Evolutionary conservation across 768 basidiomycete genomes (phyloP), one percentile per base, ranked within the genome.

Genomic region (Boletus vinaceobasis): DNA sequence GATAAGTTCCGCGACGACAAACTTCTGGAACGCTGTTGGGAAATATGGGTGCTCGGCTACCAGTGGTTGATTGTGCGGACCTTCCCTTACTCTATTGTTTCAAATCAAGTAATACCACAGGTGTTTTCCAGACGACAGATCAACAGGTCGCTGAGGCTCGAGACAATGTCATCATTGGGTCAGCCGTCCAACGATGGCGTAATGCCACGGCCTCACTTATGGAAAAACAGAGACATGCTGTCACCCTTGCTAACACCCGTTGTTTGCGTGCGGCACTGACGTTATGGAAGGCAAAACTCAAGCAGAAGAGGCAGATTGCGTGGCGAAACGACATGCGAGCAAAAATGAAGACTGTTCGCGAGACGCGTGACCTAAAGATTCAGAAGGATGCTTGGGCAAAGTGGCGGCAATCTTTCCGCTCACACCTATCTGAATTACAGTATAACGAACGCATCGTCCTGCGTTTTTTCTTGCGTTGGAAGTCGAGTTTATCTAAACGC

Each of bases 291-390:
- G 59, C 63, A 27, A 80, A 72, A 58, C 67, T 82, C 5, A 80
- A 77, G 58, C 77, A 82, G 61, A 83, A 76, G 61, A 75, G 78
- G 62, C 83, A 85, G 62, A 65, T 73, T 23, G 74, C 76, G 52
- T 88, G 86, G 86, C 79, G 84, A 31, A 72, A 80, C 45, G 85
- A 80, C 48, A 90, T 90, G 87, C 85, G 87, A 29, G 61, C 72
- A 58, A 86, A 81, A 65, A 89, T 90, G 83, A 83, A 80, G 62
- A 65, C 69, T 11, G 73, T 87, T 33, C 81, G 80, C 58, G 80
- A 81, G 55, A 82, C 73, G 55, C 77, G 77, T 53, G 85, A 88
- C 29, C 53, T 61, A 6, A 77, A 79, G 60, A 64, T 88, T 43
- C 67, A 76, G 61, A 80, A 74, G 60, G 80, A 84, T 59, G 79